phyloP scores from a whole-genome alignment of 2,329 filamentous ascomycete species.

The Nigrospora osmanthi region DNA sequence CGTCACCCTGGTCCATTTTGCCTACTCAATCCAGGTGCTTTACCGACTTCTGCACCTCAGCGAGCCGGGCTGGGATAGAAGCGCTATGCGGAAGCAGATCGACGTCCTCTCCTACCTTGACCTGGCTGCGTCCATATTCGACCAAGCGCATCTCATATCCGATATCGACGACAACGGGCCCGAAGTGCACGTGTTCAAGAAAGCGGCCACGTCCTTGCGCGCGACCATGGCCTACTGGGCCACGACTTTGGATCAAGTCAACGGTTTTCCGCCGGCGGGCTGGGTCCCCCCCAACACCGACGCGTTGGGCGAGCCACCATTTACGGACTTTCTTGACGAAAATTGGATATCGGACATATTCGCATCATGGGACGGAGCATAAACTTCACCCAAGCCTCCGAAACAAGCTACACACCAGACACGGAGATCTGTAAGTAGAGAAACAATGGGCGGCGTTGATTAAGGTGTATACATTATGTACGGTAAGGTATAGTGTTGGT shows the following conservation, averaged over 20 bases:
- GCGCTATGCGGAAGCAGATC: constrained; percentile 7
- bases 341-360: constrained; percentile 6
- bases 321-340: constrained; percentile 5
- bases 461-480: no score
- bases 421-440: no score
- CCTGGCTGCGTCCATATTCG: constrained; percentile 8
- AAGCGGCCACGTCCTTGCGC: not conserved
- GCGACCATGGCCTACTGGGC: constrained; percentile 1
- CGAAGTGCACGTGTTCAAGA: not conserved
- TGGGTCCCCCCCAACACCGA: not conserved
- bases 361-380: constrained; percentile 2
- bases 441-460: no score
- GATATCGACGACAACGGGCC: constrained; percentile 9
- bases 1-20: constrained; percentile 15
- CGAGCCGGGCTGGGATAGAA: constrained; percentile 18
- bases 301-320: not conserved
- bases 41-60: constrained; percentile 18
- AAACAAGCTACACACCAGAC: no score
- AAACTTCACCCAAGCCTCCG: not conserved
- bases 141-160: constrained; percentile 8
- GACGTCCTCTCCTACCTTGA: constrained; percentile 14
- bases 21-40: constrained; percentile 15
- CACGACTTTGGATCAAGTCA: not conserved
- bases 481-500: no score
- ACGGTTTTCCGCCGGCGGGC: not conserved